A percentile compares a stretch with the other conserved stretches of the same genome.
Evolutionary conservation across 441 rosid species (phyloP).

Genomic region (Manihot esculenta): DNA sequence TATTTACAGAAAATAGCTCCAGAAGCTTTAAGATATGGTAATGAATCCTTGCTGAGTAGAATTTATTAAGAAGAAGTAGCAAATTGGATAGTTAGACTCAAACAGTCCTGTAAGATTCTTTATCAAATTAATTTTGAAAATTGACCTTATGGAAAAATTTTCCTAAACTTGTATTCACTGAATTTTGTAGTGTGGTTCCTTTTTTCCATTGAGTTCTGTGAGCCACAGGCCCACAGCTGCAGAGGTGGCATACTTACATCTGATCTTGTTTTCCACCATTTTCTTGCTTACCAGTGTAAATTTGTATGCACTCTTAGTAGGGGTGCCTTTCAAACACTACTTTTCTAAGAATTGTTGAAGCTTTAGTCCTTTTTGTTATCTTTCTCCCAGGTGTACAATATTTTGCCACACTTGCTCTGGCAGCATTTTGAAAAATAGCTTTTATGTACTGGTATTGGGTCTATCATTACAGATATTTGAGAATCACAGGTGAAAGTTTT

Average conservation of each 20-base stretch:
- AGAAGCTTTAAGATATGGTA: slow-evolving; percentile 97
- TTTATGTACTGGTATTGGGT: background rate
- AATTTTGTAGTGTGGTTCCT: background rate
- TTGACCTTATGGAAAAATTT: background rate
- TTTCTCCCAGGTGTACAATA: background rate
- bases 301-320: background rate
- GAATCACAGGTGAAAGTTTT: background rate
- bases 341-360: background rate
- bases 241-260: background rate
- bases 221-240: background rate
- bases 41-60: slow-evolving; percentile 2
- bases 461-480: background rate
- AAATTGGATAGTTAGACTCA: background rate
- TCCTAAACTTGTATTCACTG: background rate
- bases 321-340: background rate
- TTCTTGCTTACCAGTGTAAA: background rate
- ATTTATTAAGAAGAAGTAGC: background rate
- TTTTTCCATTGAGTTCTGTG: background rate
- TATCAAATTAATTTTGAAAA: background rate
- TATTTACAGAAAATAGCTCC: slow-evolving; percentile 92
- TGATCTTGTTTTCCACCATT: background rate
- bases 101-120: background rate
- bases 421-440: background rate
- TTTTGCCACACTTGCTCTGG: background rate
- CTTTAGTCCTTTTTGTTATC: background rate